These are phyloP conservation scores for Sphagnurus paluster DNA, from an alignment of 1,284 basidiomycete species.

Conservation along the genomic window DNA sequence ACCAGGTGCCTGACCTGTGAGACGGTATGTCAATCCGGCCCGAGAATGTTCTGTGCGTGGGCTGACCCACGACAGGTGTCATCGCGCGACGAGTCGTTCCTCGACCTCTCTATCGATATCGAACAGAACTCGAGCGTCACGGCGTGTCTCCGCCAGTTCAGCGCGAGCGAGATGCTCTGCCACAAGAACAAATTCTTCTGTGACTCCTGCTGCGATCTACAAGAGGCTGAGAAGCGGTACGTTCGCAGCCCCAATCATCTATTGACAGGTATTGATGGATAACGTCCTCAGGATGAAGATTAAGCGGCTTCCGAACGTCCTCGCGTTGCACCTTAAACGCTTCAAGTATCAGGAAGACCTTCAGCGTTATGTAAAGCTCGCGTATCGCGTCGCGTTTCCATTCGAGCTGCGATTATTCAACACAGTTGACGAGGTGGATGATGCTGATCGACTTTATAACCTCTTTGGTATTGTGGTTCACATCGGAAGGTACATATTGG, in stretches of 20 bases:
- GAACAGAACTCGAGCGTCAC: constrained; percentile 97
- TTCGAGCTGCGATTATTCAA: constrained; percentile 94
- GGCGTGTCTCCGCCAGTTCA: constrained; percentile 93
- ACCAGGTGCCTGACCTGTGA: constrained; percentile 97
- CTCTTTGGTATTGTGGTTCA: constrained; percentile 97
- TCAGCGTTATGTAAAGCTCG: constrained; percentile 89
- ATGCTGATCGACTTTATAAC: constrained; percentile 90
- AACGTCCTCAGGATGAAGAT: constrained; percentile 84
- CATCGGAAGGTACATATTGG: constrained; percentile 83
- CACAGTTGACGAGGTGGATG: constrained; percentile 90
- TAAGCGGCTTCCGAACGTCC: constrained; percentile 91
- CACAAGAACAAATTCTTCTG: constrained; percentile 99
- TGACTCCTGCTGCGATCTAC: constrained; percentile 93
- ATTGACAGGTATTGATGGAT: constrained; percentile 10
- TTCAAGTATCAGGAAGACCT: constrained; percentile 97
- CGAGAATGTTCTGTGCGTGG: too few relatives aligned
- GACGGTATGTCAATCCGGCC: constrained; percentile 77
- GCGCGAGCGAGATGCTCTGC: constrained; percentile 96
- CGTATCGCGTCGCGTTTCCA: constrained; percentile 96
- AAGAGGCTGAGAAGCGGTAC: constrained; percentile 96
- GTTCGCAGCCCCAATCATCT: constrained; percentile 20
- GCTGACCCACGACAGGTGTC: constrained; percentile 79
- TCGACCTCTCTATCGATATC: constrained; percentile 97
- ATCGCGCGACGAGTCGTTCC: constrained; percentile 92
- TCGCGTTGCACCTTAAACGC: constrained; percentile 94